A percentile compares a stretch with the other conserved stretches of the same genome.
These are phyloP conservation scores for Candida silvicultrix DNA, from an alignment of 805 yeast species.

Conservation along the genomic window DNA sequence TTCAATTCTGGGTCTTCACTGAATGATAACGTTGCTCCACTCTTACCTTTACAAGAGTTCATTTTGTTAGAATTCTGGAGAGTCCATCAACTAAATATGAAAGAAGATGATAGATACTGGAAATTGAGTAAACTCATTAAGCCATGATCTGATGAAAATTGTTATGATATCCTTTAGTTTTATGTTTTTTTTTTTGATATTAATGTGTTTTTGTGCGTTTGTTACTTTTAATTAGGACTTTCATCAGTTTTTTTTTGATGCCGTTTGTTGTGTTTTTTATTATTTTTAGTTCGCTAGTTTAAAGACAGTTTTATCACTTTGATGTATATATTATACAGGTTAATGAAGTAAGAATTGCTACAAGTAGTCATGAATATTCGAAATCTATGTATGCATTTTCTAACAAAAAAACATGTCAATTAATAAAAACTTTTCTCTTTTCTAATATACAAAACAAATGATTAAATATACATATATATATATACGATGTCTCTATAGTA, in stretches of 20 bases:
- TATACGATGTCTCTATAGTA: too few species aligned
- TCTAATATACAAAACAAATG: not conserved
- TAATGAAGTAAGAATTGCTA: too few species aligned
- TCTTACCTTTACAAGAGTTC: slow-evolving; percentile 38
- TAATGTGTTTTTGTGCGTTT: not conserved
- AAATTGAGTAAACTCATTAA: slow-evolving; percentile 45
- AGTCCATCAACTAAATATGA: slow-evolving; percentile 50
- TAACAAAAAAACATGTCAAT: not conserved
- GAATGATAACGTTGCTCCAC: slow-evolving; percentile 25
- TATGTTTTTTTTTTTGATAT: not conserved
- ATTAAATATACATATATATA: not conserved
- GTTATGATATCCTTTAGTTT: not conserved
- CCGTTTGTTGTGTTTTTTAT: too few species aligned
- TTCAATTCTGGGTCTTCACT: slow-evolving; percentile 14
- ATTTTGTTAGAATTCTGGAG: slow-evolving; percentile 67
- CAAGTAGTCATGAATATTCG: not conserved
- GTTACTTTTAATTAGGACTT: too few species aligned
- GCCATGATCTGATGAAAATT: not conserved
- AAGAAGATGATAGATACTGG: slow-evolving; percentile 68
- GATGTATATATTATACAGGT: too few species aligned
- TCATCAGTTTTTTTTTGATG: too few species aligned
- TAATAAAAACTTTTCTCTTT: not conserved
- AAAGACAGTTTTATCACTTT: too few species aligned
- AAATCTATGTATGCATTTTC: not conserved
- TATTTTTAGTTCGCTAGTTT: too few species aligned